Base-by-base conservation (phyloP, 345 rosid genomes). In the Salix dunnii region DNA sequence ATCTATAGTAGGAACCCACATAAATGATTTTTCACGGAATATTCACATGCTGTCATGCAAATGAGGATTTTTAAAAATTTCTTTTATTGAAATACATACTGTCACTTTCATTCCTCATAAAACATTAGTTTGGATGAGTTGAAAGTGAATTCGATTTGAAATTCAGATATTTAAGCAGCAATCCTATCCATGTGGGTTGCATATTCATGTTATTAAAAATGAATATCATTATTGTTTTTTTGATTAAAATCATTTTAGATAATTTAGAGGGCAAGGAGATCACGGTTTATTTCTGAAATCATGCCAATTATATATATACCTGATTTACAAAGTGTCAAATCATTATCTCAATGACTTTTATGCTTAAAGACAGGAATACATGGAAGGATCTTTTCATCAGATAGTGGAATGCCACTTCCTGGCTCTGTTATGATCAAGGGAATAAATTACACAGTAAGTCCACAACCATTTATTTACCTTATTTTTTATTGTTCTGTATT, bases 371-470 rank as follows among this genome's bases (percentile, higher is more conserved):
- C 88, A 79, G 99, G 97, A 86, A 88, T 95, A 78, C 97, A 91
- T 83, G 99, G 98, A 68, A 85, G 93, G 83, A 88, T 95, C 76
- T 91, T 87, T 86, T 92, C 99, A 71, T 85, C 91, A 30, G 90
- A 89, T 78, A 79, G 83, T 61, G 94, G 94, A 84, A 91, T 85
- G 83, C 94, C 97, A 18, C 84, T 93, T 36, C 94, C 92, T 81
- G 97, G 94, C 6, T 74, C 74, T 70, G 83, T 93, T 82, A 81
- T 74, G 30, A 80, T 93, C 77, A 82, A 83, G 76, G 97, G 93
- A 84, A 90, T 96, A 75, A 91, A 95, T 84, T 87, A 90, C 83
- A 91, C 91, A 82, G 98, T 93, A 82, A 63, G 49, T 77, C 65
- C 68, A 31, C 49, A 18, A 17, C 38, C 68, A 75, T 62, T 31